Evolutionary conservation across 2,329 filamentous ascomycete species (phyloP).

Genomic region (Fonsecaea pugnacius): DNA sequence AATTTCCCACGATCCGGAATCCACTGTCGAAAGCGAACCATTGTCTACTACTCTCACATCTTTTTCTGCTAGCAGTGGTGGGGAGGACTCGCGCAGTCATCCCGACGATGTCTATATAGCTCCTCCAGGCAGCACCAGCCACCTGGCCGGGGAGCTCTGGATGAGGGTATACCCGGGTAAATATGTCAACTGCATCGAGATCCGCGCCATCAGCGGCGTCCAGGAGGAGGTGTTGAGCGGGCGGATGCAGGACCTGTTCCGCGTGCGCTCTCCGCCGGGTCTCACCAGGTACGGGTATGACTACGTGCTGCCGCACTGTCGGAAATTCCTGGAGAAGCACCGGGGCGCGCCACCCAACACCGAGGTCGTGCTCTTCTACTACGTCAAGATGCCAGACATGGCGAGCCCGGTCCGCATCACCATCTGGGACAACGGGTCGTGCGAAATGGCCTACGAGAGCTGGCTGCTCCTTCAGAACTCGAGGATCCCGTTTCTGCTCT

Average conservation of each 20-base stretch:
- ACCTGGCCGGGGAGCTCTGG: neutral
- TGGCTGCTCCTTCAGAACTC: neutral
- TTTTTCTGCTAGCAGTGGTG: neutral
- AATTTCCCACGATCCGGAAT: neutral
- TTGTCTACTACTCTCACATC: neutral
- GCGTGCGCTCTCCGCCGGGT: neutral
- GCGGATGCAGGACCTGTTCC: neutral
- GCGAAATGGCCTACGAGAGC: neutral
- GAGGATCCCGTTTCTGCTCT: neutral
- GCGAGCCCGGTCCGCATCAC: neutral
- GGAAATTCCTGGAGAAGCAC: neutral
- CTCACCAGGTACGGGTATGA: neutral
- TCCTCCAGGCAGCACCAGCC: neutral
- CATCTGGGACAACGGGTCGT: neutral
- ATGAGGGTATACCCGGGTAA: neutral
- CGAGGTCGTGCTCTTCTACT: neutral
- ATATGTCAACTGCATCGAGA: neutral
- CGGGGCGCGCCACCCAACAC: neutral
- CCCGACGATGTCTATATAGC: neutral
- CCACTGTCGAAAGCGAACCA: neutral
- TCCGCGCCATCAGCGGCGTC: neutral
- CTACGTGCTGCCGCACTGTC: neutral
- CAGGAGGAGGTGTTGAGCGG: neutral
- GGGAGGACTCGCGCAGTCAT: neutral
- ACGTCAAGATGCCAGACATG: neutral